Base-by-base conservation (phyloP, 371 early-diverging fungal genomes). In the Mucor lusitanicus region DNA sequence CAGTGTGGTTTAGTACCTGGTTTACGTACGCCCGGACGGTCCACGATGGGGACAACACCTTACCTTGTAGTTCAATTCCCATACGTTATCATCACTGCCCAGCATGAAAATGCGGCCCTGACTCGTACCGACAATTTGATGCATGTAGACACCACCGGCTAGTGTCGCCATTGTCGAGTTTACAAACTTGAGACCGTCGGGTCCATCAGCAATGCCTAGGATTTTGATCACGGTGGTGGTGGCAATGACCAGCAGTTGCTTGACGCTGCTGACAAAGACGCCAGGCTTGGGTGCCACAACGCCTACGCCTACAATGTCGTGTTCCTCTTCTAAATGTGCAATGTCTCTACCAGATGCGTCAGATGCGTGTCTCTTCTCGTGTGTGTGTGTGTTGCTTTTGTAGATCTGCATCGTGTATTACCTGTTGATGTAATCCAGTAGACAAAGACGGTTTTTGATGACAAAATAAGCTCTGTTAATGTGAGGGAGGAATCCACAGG, bases 401-500 rank as follows among this genome's bases (percentile, higher is more conserved):
- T n/a, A n/a, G n/a, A n/a, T n/a, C 30, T 30, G 2, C 6, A 30
- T 30, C 2, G 30, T 37, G 40, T 30, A 54, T 71, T 80, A 84
- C 85, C 85, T 86, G 30, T 88, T 87, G 44, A 76, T 77, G 73
- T 94, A 96, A 73, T 97, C 76, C 95, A 95, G 96, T 42, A 97
- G 70, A 71, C 91, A 94, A 54, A 97, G 85, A 28, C 87, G 79
- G 69, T 94, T 90, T 72, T 94, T 94, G 50, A 96, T 88, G 5
- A 92, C 91, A 58, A 96, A 91, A 90, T 95, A 97, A 8, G 92
- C 96, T 35, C 94, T 88, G 46, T 89, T 81, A 60, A 97, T 91
- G 64, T 93, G 92, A n/a, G 95, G 91, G 3, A 72, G 73, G 28
- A 83, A 55, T 13, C 83, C 83, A 46, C 67, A 67, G 3, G 77